Base-by-base conservation (phyloP, 2,329 filamentous ascomycete genomes). In the Neurospora sp. region DNA sequence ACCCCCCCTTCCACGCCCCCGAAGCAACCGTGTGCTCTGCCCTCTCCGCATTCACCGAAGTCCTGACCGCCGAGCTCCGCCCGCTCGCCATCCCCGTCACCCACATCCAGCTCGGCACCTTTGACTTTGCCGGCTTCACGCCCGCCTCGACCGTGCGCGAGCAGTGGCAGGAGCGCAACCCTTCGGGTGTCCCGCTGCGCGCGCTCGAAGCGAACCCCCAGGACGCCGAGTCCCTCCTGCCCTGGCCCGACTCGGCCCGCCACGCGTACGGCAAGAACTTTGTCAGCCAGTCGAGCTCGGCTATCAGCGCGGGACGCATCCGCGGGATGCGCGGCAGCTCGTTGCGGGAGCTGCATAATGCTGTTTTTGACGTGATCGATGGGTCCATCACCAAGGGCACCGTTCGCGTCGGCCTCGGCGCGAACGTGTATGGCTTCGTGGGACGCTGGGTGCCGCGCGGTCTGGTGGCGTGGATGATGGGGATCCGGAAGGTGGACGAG, bases 391-490 rank as follows among this genome's bases (percentile, higher is more conserved):
- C 85, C 36, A 83, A 83, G 66, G 83, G 87, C 41, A 87, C 91
- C 1, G 87, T 95, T 73, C 89, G 92, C 70, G 91, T 97, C 17
- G 96, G 96, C 0, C 88, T 93, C 68, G 96, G 96, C 6, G 92
- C 93, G 67, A 85, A 91, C 69, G 84, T 93, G 0, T 98, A 98
- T 79, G 91, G 92, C 46, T 85, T 97, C 38, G 91, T 98, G 8
- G 96, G 94, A 6, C 86, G 87, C 46, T 95, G 91, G 87, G 85
- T 91, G 33, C 95, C 96, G 1, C 85, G 87, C 23, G 86, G 89
- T 2, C 78, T 97, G 17, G 91, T 98, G n/a, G 89, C 89, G 1
- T 96, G 92, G 91, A 97, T 98, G 91, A 91, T 98, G 87, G 93
- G 93, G 11, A 87, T 94, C 70, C 84, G 89, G 71, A 83, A 82